Conservation (phyloP, 768 basidiomycete genomes). For the Naganishia onofrii region DNA sequence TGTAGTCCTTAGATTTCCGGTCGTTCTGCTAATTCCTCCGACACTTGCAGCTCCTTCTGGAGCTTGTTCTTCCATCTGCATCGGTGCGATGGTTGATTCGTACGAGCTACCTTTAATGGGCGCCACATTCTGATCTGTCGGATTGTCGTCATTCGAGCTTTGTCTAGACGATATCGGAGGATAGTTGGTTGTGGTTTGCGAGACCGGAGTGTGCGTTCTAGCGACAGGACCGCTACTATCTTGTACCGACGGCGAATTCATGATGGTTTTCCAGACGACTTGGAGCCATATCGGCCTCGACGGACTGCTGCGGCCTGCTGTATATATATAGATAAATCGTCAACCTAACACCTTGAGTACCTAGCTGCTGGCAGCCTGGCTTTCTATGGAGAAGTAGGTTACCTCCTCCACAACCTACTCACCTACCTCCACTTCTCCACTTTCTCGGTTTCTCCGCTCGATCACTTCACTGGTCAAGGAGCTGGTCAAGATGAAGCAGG, state of each 20-base stretch:
- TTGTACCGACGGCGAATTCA: neutral
- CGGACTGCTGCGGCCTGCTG: too few species aligned
- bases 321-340: too few species aligned
- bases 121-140: neutral
- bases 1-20: neutral
- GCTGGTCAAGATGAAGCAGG: too few species aligned
- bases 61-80: constrained; percentile 2
- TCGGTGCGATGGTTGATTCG: neutral
- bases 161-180: neutral
- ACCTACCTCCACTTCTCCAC: too few species aligned
- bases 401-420: too few species aligned
- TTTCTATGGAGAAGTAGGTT: too few species aligned
- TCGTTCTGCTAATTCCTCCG: neutral
- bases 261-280: too few species aligned
- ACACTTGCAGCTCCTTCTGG: neutral
- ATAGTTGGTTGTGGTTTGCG: neutral
- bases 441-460: too few species aligned
- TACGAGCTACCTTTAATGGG: neutral
- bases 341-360: too few species aligned
- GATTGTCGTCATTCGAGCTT: neutral
- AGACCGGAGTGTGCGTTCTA: neutral
- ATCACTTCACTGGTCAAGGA: too few species aligned
- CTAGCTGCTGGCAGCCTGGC: too few species aligned
- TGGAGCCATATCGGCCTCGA: too few species aligned
- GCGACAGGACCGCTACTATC: neutral